Conservation (phyloP, 306 rosid genomes). For the Sphenostylis stenocarpa region DNA sequence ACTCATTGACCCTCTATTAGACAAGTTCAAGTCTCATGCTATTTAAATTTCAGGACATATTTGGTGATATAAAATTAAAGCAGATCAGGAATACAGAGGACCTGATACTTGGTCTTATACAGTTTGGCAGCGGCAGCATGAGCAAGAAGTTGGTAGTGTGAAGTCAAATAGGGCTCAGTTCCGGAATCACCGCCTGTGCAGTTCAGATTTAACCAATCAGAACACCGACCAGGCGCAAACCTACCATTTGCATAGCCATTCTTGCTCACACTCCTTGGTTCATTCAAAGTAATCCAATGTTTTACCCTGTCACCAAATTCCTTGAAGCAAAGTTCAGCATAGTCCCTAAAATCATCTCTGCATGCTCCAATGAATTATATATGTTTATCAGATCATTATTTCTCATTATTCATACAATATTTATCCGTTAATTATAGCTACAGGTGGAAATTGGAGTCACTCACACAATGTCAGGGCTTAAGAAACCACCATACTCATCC, state of each 20-base stretch:
- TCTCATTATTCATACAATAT: not conserved
- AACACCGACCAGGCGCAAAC: constrained; percentile 67
- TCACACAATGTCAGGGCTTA: constrained; percentile 53
- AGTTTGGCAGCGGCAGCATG: constrained; percentile 60
- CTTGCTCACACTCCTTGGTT: constrained; percentile 46
- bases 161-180: constrained; percentile 62
- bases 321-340: constrained; percentile 62
- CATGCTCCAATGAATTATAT: not conserved
- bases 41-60: constrained; percentile 7
- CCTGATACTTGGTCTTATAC: constrained; percentile 63
- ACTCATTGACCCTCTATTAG: not conserved
- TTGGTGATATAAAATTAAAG: not conserved
- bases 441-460: constrained; percentile 24
- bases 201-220: constrained; percentile 46
- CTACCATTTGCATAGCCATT: constrained; percentile 51
- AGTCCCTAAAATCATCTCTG: constrained; percentile 54
- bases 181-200: constrained; percentile 67
- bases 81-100: constrained; percentile 17
- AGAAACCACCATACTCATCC: constrained; percentile 57
- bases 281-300: constrained; percentile 71
- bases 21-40: not conserved
- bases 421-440: not conserved
- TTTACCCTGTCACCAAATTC: constrained; percentile 71
- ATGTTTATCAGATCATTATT: constrained; percentile 4
- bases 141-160: constrained; percentile 64